phyloP scores from a whole-genome alignment of 768 basidiomycete genomes.

The Tricholoma sp. region DNA sequence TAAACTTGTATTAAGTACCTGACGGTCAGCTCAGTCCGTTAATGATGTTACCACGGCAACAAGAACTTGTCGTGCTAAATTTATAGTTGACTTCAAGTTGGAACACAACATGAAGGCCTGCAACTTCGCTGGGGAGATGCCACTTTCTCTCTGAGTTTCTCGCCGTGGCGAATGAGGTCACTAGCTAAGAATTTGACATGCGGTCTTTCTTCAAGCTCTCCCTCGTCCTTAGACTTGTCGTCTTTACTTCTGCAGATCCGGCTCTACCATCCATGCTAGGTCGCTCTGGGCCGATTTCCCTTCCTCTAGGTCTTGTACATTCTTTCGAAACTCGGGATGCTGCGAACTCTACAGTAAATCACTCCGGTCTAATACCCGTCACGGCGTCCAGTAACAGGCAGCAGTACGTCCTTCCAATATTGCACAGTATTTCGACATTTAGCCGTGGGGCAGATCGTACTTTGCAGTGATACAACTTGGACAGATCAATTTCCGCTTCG shows the following conservation, averaged over 20 bases:
- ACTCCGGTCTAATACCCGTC: constrained; percentile 39
- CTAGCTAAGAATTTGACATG: constrained; percentile 3
- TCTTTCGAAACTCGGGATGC: constrained; percentile 11
- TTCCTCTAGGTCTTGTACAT: constrained; percentile 20
- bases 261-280: constrained; percentile 14
- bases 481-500: constrained; percentile 59
- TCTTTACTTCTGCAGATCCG: constrained; percentile 12
- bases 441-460: constrained; percentile 49
- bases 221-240: constrained; percentile 5
- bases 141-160: background rate
- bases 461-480: constrained; percentile 58
- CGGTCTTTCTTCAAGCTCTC: constrained; percentile 9
- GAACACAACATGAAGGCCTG: too few species aligned
- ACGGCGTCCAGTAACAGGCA: constrained; percentile 41
- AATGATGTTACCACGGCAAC: too few species aligned
- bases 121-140: too few species aligned
- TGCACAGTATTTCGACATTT: constrained; percentile 8
- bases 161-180: constrained; percentile 10
- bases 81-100: too few species aligned
- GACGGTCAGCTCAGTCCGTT: too few species aligned
- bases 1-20: background rate
- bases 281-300: constrained; percentile 22
- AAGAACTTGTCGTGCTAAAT: too few species aligned
- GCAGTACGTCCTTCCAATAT: constrained; percentile 21
- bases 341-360: constrained; percentile 22